Base-by-base conservation (phyloP, 2,329 filamentous ascomycete species). In the Ceratocystis ficicola region DNA sequence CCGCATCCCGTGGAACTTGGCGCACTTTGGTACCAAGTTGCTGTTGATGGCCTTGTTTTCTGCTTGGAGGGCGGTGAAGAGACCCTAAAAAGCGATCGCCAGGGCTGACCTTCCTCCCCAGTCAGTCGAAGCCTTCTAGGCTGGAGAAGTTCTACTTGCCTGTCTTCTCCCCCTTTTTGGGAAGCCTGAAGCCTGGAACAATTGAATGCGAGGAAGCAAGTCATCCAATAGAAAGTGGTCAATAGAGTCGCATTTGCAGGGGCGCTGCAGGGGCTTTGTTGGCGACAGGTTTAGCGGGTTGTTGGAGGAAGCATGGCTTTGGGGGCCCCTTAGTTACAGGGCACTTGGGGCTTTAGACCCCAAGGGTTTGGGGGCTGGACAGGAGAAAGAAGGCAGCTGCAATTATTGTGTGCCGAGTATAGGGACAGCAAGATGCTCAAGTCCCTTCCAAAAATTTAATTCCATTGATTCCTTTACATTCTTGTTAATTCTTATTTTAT, bases 401-500 rank as follows among this genome's bases (percentile, higher is more conserved):
- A 36, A 36, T 7, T 36, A 36, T 36, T 10, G 32, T 36, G 32
- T 10, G 36, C 36, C 36, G 12, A 41, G 36, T 4, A 41, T 15
- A 41, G 36, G 36, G 36, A 41, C 36, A 41, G 36, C 36, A 4
- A 41, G 36, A 41, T 41, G 10, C 36, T 41, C 3, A 41, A 41
- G 20, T 52, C 28, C 41, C 20, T 44, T 28, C 44, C 36, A 15
- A 41, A 41, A 41, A 15, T 20, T 41, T 44, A n/a, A 44, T n/a
- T 57, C 30, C 44, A 25, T 44, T 44, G 17, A n/a, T 64, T 41
- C 48, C 41, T 52, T 41, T 44, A 50, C 52, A 2, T 12, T 10
- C 22, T 63, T 28, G 32, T 25, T 66, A 50, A 63, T 50, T 66
- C 7, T 59, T 36, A 15, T 62, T 63, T 50, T 63, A 10, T 41